Conservation (phyloP, 495 filamentous ascomycete species). For the Hypoxylon intermedium region DNA sequence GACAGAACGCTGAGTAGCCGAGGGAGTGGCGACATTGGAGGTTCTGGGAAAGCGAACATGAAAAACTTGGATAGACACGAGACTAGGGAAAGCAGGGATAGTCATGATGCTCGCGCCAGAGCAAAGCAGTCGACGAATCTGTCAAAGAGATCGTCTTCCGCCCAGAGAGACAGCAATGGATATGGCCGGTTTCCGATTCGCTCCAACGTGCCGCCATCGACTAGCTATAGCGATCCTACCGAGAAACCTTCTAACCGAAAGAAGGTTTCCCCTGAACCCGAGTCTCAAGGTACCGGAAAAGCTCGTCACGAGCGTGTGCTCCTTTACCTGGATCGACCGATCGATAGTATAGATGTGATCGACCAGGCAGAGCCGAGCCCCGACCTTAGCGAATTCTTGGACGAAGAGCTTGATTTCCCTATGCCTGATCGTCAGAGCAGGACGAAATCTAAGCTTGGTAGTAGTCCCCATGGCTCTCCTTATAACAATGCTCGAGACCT, state of each 20-base stretch:
- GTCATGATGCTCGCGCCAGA: conserved; percentile 17
- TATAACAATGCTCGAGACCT: background rate
- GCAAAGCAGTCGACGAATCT: conserved; percentile 14
- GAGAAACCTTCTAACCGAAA: conserved; percentile 25
- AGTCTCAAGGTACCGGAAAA: conserved; percentile 13
- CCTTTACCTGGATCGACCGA: conserved; percentile 41
- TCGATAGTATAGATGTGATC: conserved; percentile 35
- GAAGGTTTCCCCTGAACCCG: conserved; percentile 11
- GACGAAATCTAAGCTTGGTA: conserved; percentile 25
- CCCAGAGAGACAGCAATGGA: conserved; percentile 7
- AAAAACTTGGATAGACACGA: conserved; percentile 25
- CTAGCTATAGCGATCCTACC: conserved; percentile 28
- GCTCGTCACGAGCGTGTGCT: conserved; percentile 43
- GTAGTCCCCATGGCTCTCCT: conserved; percentile 2
- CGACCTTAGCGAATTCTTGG: conserved; percentile 50
- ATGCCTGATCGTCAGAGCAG: conserved; percentile 31
- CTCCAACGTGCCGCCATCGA: conserved; percentile 25
- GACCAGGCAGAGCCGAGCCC: conserved; percentile 48
- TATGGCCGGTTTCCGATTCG: conserved; percentile 11
- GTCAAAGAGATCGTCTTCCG: conserved; percentile 25
- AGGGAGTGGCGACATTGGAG: background rate
- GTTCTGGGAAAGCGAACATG: conserved; percentile 18
- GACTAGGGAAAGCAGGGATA: conserved; percentile 19
- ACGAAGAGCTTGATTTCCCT: conserved; percentile 39
- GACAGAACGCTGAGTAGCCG: conserved; percentile 24